Conservation (phyloP, 805 yeast genomes). For the Cyberlindnera saturnus region DNA sequence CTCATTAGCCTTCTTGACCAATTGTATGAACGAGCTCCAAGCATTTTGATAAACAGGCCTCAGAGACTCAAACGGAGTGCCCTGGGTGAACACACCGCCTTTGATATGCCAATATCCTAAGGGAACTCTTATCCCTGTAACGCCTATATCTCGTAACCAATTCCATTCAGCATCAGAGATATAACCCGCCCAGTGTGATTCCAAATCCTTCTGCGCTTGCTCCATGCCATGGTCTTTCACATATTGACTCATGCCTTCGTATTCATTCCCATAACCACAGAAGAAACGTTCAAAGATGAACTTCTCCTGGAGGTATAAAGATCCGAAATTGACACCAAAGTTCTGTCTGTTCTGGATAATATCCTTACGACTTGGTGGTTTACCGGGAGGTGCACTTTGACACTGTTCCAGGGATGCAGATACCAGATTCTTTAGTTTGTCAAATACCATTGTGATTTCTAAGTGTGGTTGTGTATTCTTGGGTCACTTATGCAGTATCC, state of each 20-base stretch:
- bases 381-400: slow-evolving; percentile 11
- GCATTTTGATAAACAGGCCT: slow-evolving; percentile 60
- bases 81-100: slow-evolving; percentile 50
- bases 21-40: slow-evolving; percentile 57
- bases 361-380: slow-evolving; percentile 33
- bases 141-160: slow-evolving; percentile 60
- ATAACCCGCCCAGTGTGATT: slow-evolving; percentile 61
- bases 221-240: slow-evolving; percentile 46
- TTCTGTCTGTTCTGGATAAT: slow-evolving; percentile 58
- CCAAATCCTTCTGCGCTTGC: slow-evolving; percentile 46
- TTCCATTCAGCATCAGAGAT: slow-evolving; percentile 71
- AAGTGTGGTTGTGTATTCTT: too few relatives aligned
- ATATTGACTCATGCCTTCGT: slow-evolving; percentile 57
- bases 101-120: slow-evolving; percentile 87
- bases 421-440: background rate
- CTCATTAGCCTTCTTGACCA: slow-evolving; percentile 53
- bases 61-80: slow-evolving; percentile 56
- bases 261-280: slow-evolving; percentile 58
- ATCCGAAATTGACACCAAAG: slow-evolving; percentile 83
- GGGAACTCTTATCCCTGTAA: slow-evolving; percentile 82
- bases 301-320: slow-evolving; percentile 71
- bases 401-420: slow-evolving; percentile 22
- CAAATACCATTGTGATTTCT: background rate
- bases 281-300: slow-evolving; percentile 68
- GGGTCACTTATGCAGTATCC: too few relatives aligned